A percentile compares a stretch with the other conserved stretches of the same genome.
phyloP scores from a whole-genome alignment of 768 basidiomycete genomes.

The Termitomyces titanicus region DNA sequence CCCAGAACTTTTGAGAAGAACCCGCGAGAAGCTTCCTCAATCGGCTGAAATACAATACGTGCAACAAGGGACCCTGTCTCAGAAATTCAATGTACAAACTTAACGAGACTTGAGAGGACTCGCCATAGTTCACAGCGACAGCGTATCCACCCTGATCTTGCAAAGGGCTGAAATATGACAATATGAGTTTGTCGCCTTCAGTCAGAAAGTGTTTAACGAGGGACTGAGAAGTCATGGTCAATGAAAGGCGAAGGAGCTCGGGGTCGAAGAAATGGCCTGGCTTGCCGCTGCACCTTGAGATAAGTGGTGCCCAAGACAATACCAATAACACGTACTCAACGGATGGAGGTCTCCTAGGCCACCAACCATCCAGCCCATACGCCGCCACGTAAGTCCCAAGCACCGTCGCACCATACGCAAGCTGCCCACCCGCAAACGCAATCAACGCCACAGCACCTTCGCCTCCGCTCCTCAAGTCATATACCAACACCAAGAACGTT shows the following conservation, averaged over 20 bases:
- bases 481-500: slow-evolving; percentile 65
- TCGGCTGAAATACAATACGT: slow-evolving; percentile 90
- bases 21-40: slow-evolving; percentile 89
- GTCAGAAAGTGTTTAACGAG: slow-evolving; percentile 93
- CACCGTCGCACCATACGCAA: slow-evolving; percentile 62
- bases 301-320: background rate
- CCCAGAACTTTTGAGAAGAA: slow-evolving; percentile 74
- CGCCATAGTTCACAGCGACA: slow-evolving; percentile 93
- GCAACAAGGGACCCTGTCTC: slow-evolving; percentile 82
- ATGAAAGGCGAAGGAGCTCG: slow-evolving; percentile 55
- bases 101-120: background rate
- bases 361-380: slow-evolving; percentile 32
- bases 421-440: slow-evolving; percentile 86
- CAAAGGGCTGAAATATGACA: slow-evolving; percentile 80
- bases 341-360: slow-evolving; percentile 24
- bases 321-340: slow-evolving; percentile 9
- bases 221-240: slow-evolving; percentile 86
- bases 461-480: slow-evolving; percentile 32
- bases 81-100: background rate
- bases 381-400: slow-evolving; percentile 50
- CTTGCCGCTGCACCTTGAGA: slow-evolving; percentile 6
- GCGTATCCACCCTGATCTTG: slow-evolving; percentile 94
- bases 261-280: slow-evolving; percentile 25
- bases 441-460: slow-evolving; percentile 55
- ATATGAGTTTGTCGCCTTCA: slow-evolving; percentile 89